Base-by-base conservation (phyloP, 164 flowering plant genomes). In the Magnolia sinica region DNA sequence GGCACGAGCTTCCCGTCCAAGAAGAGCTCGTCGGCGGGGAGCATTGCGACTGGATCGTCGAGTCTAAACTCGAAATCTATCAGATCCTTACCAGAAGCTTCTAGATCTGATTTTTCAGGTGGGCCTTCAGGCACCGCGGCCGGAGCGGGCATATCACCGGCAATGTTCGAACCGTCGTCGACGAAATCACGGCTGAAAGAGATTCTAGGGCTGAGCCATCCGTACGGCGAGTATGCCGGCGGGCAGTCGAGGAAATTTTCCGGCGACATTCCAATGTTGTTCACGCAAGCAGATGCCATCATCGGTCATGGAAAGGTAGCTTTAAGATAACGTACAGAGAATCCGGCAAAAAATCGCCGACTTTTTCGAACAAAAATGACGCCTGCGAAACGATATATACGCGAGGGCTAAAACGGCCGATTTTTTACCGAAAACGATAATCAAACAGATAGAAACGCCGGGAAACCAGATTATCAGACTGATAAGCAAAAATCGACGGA, bases 201-300 rank as follows among this genome's bases (percentile, higher is more conserved):
- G 45, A 86, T 55, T 67, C 90, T 75, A 18, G 93, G 92, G 69
- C 90, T 87, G 49, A 88, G 74, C 97, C 95, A 91, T 1, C 87
- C 91, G 76, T 84, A 90, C 16, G 94, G 74, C 9, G 88, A 69
- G 59, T 31, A 88, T 4, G 61, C 61, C 3, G 84, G 14, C 22
- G 89, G 75, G 9, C 87, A 78, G 82, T 87, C 88, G 13, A 84
- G 81, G 58, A 90, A 89, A 9, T n/a, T 80, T 20, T 87, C 91
- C 74, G 95, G 81, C 64, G 94, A 79, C 59, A 87, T 45, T 1
- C 85, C 87, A 51, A 89, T 82, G 82, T 87, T 89, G 86, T 92
- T 91, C 9, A 95, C 89, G 80, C 97, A 92, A 13, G 96, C 97
- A 0, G 98, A 95, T 31, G 97, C 95, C 97, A 91, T 95, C 61